phyloP scores from a whole-genome alignment of 129 eudicot genomes.

The Helianthus tuberosus region DNA sequence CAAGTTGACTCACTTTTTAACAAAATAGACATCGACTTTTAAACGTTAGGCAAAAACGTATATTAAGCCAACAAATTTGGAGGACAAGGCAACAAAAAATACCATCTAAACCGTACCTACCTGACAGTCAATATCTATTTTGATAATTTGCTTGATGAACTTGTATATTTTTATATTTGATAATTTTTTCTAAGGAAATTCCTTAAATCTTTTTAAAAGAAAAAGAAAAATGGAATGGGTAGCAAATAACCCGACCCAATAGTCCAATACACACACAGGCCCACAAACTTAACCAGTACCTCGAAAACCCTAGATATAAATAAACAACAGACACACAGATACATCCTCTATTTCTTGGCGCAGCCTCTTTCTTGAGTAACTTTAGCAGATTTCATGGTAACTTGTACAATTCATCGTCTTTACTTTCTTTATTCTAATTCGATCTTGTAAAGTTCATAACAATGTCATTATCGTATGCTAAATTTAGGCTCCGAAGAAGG shows the following conservation, averaged over 20 bases:
- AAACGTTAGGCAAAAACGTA: too few relatives aligned
- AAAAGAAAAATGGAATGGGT: neutral
- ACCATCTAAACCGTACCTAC: too few relatives aligned
- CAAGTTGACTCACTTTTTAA: too few relatives aligned
- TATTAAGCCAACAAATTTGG: too few relatives aligned
- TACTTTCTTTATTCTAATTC: neutral
- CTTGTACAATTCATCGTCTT: neutral
- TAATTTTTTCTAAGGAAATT: neutral
- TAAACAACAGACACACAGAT: neutral
- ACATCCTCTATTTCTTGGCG: slow-evolving; percentile 9
- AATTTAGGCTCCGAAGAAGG: slow-evolving; percentile 83
- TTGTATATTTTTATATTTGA: too few relatives aligned
- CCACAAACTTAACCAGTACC: slow-evolving; percentile 11
- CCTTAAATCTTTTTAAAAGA: neutral
- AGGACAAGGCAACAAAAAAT: too few relatives aligned
- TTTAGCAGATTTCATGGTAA: slow-evolving; percentile 35
- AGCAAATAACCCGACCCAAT: slow-evolving; percentile 19
- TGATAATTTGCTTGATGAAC: too few relatives aligned
- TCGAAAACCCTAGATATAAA: slow-evolving; percentile 41
- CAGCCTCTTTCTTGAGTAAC: slow-evolving; percentile 23
- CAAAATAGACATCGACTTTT: too few relatives aligned
- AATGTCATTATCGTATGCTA: slow-evolving; percentile 9
- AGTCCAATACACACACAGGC: neutral
- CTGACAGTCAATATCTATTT: too few relatives aligned
- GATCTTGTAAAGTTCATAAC: neutral